A percentile compares a stretch with the other conserved stretches of the same genome.
Evolutionary conservation across 2,329 filamentous ascomycete genomes (phyloP).

Genomic region (Hymenoscyphus scutula): DNA sequence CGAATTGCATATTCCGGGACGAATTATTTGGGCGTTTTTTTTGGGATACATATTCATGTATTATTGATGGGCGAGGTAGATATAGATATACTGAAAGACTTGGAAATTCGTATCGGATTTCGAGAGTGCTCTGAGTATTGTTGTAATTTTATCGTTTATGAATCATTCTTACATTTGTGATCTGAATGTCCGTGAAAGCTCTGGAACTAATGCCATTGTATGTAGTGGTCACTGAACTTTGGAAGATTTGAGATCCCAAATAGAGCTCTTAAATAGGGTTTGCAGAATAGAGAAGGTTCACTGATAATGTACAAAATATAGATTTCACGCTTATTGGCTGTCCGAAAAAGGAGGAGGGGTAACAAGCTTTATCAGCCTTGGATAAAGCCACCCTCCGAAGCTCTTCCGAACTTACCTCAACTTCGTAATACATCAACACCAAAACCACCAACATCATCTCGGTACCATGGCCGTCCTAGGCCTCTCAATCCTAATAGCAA

Average conservation of each 20-base stretch:
- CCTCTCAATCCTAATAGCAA: slow-evolving; percentile 60
- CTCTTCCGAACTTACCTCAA: not conserved
- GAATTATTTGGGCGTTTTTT: slow-evolving; percentile 1
- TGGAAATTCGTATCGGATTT: not conserved
- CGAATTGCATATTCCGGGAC: slow-evolving; percentile 5
- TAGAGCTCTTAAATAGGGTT: too few relatives aligned
- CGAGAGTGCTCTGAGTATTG: not conserved
- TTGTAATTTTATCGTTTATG: not conserved
- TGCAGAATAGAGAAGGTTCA: not conserved
- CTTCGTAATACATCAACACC: not conserved
- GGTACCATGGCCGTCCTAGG: slow-evolving; percentile 56
- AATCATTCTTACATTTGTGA: not conserved
- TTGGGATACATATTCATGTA: not conserved
- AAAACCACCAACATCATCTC: not conserved
- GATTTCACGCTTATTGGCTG: too few relatives aligned
- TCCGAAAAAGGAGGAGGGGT: not conserved
- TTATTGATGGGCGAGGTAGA: not conserved
- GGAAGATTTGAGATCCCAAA: too few relatives aligned
- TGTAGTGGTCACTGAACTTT: too few relatives aligned
- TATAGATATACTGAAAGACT: not conserved
- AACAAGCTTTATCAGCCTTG: not conserved
- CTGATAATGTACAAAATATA: too few relatives aligned
- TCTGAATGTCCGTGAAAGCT: not conserved
- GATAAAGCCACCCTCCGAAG: not conserved
- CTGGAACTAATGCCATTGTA: too few relatives aligned